Base-by-base conservation (phyloP, 2,329 filamentous ascomycete species). In the Clonostachys solani region DNA sequence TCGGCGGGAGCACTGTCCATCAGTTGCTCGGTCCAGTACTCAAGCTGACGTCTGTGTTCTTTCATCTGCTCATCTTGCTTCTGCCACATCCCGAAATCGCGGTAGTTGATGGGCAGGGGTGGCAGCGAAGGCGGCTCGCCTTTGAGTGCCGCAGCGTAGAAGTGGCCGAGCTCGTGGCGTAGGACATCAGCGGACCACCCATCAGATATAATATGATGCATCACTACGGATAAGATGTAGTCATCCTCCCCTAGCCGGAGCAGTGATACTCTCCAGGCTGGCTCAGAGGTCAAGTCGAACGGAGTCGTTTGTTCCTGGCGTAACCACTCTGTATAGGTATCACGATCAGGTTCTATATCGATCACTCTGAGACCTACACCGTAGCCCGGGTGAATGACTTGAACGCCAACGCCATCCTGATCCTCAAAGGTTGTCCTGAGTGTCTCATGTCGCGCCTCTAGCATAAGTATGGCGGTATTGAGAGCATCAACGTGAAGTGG, bases 21-120 rank as follows among this genome's bases (percentile, higher is more conserved):
- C 5, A 46, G 46, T 37, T 45, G 17, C 43, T 47, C 46, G 36
- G 49, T 44, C 59, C 58, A 60, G 23, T 61, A 60, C 1, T 48
- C 35, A 0, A 60, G 44, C 12, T 61, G 59, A 6, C 34, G 45
- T 23, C 56, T 19, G 2, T 60, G 52, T 8, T 54, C 45, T 1
- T 36, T 44, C 0, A 40, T 47, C 12, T 61, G 56, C 3, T 33
- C 44, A 9, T 47, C 15, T 4, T 51, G 40, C 41, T 51, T 56
- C 18, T 61, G 56, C 58, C 59, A 62, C 0, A 34, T 9, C 1
- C 59, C 37, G 29, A 53, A 60, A 44, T 62, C 59, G 6, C 53
- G 52, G 43, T 62, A 62, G 19, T 60, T 52, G 5, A 61, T 56
- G 0, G 54, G 51, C 0, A 60, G 46, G 4, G 56, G 15, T 12